These are phyloP conservation scores for Kalanchoe fedtschenkoi DNA, from an alignment of 164 flowering plant genomes.

Conservation along the genomic window DNA sequence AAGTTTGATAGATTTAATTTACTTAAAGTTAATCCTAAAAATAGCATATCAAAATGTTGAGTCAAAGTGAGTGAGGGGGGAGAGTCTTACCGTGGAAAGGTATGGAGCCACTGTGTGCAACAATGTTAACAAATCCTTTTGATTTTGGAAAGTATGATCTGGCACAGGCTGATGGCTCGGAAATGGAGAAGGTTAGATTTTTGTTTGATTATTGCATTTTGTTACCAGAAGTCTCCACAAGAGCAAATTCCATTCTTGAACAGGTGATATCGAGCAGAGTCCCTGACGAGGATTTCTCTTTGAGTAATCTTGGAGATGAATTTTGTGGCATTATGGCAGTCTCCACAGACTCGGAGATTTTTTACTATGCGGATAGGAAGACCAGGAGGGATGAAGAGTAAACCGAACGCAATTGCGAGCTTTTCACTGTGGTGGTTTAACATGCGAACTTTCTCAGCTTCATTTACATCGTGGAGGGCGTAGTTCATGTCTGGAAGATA, in stretches of 20 bases:
- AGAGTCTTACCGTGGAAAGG: too few relatives aligned
- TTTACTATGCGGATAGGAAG: slow-evolving; percentile 46
- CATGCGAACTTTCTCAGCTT: slow-evolving; percentile 46
- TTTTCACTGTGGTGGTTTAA: slow-evolving; percentile 55
- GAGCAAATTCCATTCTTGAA: slow-evolving; percentile 77
- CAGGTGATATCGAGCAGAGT: slow-evolving; percentile 65
- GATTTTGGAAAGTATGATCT: too few relatives aligned
- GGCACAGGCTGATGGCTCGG: too few relatives aligned
- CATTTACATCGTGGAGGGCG: slow-evolving; percentile 50
- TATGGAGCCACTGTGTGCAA: too few relatives aligned
- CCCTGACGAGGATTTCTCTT: slow-evolving; percentile 66
- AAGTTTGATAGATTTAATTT: too few relatives aligned
- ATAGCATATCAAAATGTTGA: too few relatives aligned
- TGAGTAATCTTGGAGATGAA: slow-evolving; percentile 46
- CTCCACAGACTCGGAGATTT: slow-evolving; percentile 63
- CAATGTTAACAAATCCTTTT: neutral
- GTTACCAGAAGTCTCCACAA: slow-evolving; percentile 88
- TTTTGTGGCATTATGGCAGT: slow-evolving; percentile 84
- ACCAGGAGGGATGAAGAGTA: slow-evolving; percentile 44
- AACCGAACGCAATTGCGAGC: slow-evolving; percentile 69
- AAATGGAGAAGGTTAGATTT: neutral
- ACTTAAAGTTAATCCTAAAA: too few relatives aligned
- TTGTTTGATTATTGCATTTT: neutral
- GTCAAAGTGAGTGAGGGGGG: too few relatives aligned
- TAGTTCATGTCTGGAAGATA: slow-evolving; percentile 46